phyloP scores from a whole-genome alignment of 805 yeast species.

The Pichia cabralensis region DNA sequence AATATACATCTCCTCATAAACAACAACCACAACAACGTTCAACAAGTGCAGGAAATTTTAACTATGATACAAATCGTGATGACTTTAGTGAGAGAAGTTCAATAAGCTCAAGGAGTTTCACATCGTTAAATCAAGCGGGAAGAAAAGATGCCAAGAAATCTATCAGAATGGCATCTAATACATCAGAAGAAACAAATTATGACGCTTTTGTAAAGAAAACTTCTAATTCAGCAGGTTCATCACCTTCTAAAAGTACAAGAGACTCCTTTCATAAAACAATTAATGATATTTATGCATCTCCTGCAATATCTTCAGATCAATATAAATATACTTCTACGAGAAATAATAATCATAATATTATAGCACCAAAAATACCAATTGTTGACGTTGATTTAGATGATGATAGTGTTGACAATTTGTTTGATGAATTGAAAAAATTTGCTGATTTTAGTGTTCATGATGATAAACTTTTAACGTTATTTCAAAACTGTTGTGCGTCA shows the following conservation, averaged over 20 bases:
- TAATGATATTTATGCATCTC: constrained; percentile 14
- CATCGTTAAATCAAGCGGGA: no score
- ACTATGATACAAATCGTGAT: no score
- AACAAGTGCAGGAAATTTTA: no score
- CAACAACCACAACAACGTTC: constrained; percentile 15
- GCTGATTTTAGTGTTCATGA: constrained; percentile 17
- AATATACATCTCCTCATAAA: constrained; percentile 9
- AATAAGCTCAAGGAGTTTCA: no score
- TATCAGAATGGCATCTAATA: no score
- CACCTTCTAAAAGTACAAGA: no score
- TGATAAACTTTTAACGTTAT: constrained; percentile 12
- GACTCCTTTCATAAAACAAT: no score
- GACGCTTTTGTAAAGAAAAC: constrained; percentile 1
- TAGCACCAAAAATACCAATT: constrained; percentile 13
- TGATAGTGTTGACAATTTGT: constrained; percentile 6
- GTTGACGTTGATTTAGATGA: constrained; percentile 7
- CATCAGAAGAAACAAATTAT: no score
- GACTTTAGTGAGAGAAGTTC: no score
- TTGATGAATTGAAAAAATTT: constrained; percentile 9
- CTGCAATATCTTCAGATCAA: constrained; percentile 8
- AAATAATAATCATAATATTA: not conserved
- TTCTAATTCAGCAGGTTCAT: no score
- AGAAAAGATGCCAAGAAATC: no score
- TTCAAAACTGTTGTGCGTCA: constrained; percentile 10
- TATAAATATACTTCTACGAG: not conserved